These are phyloP conservation scores for Flaveria robusta DNA, from an alignment of 129 eudicot species.

Conservation along the genomic window DNA sequence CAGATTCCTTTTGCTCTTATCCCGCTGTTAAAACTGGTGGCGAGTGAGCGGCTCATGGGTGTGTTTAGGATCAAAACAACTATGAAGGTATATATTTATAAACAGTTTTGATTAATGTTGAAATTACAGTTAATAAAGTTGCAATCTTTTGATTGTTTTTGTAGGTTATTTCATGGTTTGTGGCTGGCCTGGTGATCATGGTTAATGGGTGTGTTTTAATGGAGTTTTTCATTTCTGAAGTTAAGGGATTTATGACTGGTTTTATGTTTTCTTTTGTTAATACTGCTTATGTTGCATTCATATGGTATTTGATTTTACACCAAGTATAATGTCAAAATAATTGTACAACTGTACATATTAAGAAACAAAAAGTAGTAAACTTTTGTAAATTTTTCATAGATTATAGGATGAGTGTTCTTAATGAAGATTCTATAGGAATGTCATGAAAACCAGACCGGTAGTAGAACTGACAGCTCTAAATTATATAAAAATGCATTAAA, in stretches of 20 bases:
- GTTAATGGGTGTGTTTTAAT: constrained; percentile 67
- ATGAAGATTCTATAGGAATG: too few species aligned
- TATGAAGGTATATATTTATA: constrained; percentile 44
- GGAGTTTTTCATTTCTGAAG: constrained; percentile 62
- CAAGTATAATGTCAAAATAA: not conserved
- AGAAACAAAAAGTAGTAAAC: too few species aligned
- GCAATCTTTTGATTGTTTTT: not conserved
- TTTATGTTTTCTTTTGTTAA: constrained; percentile 49
- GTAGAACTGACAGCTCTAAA: too few species aligned
- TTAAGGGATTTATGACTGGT: constrained; percentile 54
- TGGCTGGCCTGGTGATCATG: constrained; percentile 68
- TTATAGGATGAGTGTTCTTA: too few species aligned
- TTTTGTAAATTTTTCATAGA: too few species aligned
- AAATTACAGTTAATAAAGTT: not conserved
- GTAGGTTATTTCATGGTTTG: constrained; percentile 62
- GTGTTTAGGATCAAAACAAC: constrained; percentile 50
- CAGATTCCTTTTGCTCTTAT: constrained; percentile 81
- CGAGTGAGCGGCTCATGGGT: constrained; percentile 70
- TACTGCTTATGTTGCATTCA: constrained; percentile 51
- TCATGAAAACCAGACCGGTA: too few species aligned
- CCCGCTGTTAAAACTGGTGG: constrained; percentile 65
- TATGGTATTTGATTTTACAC: constrained; percentile 48
- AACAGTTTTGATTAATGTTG: not conserved
- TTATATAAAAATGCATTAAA: too few species aligned
- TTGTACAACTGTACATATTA: not conserved